Evolutionary conservation across 2,329 filamentous ascomycete species (phyloP).

Genomic region (Botrytis squamosa): DNA sequence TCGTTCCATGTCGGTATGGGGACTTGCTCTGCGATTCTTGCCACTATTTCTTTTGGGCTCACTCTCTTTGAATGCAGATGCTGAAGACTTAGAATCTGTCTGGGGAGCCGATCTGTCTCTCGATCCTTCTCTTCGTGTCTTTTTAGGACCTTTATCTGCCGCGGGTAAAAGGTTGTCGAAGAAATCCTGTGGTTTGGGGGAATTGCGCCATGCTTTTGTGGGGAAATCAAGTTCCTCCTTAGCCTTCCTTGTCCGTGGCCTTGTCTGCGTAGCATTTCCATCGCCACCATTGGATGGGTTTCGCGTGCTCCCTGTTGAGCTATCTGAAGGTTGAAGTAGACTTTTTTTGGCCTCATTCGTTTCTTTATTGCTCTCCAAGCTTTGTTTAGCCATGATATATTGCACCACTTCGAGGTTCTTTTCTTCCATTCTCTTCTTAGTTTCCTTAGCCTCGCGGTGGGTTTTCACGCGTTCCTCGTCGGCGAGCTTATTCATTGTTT

Average conservation of each 20-base stretch:
- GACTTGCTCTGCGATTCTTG: neutral
- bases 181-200: too few species aligned
- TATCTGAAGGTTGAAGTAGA: neutral
- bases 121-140: too few species aligned
- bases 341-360: neutral
- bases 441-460: accelerated
- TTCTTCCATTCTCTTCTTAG: neutral
- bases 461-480: accelerated
- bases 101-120: neutral
- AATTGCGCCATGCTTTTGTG: too few species aligned
- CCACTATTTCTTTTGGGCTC: neutral
- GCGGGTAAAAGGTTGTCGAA: too few species aligned
- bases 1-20: accelerated
- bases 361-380: neutral
- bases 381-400: too few species aligned
- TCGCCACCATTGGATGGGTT: too few species aligned
- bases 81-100: neutral
- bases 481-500: neutral
- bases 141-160: too few species aligned
- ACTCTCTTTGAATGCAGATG: neutral
- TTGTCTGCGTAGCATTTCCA: too few species aligned
- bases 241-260: too few species aligned
- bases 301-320: too few species aligned
- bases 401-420: too few species aligned
- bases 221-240: too few species aligned